Evolutionary conservation across 1,284 basidiomycete genomes (phyloP).

Genomic region (Pseudozyma pruni): DNA sequence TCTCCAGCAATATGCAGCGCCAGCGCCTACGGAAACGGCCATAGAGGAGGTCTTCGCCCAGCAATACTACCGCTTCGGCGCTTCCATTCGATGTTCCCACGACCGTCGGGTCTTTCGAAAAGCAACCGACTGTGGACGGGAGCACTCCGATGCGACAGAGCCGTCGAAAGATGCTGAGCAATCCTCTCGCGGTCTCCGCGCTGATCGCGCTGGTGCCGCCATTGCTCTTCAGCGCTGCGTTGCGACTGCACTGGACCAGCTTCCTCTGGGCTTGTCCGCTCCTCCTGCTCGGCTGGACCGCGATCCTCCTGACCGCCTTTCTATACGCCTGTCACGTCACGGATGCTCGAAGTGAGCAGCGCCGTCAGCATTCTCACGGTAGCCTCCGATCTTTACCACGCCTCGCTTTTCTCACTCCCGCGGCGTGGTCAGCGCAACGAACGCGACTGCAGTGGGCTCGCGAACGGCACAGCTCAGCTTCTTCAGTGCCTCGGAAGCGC

Average conservation of each 20-base stretch:
- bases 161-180: constrained; percentile 10
- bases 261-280: constrained; percentile 37
- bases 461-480: constrained; percentile 9
- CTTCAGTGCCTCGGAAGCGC: constrained; percentile 1
- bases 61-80: constrained; percentile 5
- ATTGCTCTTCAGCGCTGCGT: constrained; percentile 24
- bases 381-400: constrained; percentile 25
- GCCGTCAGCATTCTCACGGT: constrained; percentile 8
- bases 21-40: too few species aligned
- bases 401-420: constrained; percentile 41
- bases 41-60: background rate
- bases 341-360: constrained; percentile 6
- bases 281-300: constrained; percentile 20
- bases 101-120: background rate
- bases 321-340: constrained; percentile 26
- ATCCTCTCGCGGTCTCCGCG: constrained; percentile 8
- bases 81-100: constrained; percentile 4
- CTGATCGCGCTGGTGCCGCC: constrained; percentile 19
- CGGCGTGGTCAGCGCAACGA: constrained; percentile 43
- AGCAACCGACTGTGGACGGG: background rate
- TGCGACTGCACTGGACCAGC: constrained; percentile 24
- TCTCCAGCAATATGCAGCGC: too few species aligned
- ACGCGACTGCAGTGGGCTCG: constrained; percentile 43
- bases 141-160: background rate
- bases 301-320: constrained; percentile 10